These are phyloP conservation scores for Oxyria digyna DNA, from an alignment of 148 eudicot species.

Conservation along the genomic window DNA sequence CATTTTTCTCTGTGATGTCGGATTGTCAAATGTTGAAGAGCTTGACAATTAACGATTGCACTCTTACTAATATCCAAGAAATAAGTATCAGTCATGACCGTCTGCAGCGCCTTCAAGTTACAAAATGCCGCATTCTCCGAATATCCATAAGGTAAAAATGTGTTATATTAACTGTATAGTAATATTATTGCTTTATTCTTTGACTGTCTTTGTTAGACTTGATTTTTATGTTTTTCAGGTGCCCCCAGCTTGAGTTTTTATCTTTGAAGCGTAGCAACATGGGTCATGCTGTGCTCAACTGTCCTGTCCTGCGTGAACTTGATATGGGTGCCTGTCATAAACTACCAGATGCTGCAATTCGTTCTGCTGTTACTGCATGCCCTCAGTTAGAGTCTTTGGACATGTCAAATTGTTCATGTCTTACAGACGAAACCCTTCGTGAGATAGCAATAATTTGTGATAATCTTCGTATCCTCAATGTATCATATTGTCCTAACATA, in stretches of 20 bases:
- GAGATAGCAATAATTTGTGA: constrained; percentile 54
- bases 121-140: constrained; percentile 76
- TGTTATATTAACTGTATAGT: neutral
- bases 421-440: constrained; percentile 89
- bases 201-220: constrained; percentile 6
- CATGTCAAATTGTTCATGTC: constrained; percentile 90
- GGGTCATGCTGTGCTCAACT: constrained; percentile 85
- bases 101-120: constrained; percentile 62
- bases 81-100: constrained; percentile 68
- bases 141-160: constrained; percentile 60
- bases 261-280: constrained; percentile 88
- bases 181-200: neutral
- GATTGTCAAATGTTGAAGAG: constrained; percentile 60
- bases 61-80: constrained; percentile 84
- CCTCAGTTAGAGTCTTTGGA: constrained; percentile 79
- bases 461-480: constrained; percentile 71
- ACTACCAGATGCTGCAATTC: constrained; percentile 91
- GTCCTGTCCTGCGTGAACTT: constrained; percentile 76
- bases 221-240: constrained; percentile 35
- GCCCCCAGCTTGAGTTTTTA: constrained; percentile 72
- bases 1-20: constrained; percentile 58
- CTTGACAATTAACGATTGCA: constrained; percentile 62
- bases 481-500: constrained; percentile 90
- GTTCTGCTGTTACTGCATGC: constrained; percentile 78
- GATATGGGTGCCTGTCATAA: constrained; percentile 97